Evolutionary conservation across 2,329 filamentous ascomycete genomes (phyloP).

Genomic region (Trichoderma sp.): DNA sequence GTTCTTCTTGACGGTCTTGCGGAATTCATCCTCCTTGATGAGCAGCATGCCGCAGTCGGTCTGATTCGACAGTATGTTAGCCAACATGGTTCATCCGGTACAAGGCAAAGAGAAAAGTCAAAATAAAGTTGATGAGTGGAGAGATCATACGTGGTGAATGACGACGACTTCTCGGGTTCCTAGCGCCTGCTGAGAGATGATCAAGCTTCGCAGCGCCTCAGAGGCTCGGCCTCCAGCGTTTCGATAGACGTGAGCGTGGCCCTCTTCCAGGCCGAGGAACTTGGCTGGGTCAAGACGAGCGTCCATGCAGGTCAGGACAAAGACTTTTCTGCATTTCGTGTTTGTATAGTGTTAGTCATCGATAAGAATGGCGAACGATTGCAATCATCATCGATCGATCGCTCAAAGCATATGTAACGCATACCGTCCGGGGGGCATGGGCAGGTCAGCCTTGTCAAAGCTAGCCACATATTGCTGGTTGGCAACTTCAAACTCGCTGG

Average conservation of each 20-base stretch:
- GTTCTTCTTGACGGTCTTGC: conserved; percentile 59
- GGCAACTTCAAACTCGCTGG: conserved; percentile 34
- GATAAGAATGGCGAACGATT: not conserved
- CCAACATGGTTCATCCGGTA: not conserved
- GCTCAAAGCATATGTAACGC: conserved; percentile 27
- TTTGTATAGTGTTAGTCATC: not conserved
- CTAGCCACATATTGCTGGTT: conserved; percentile 60
- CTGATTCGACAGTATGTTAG: conserved; percentile 28
- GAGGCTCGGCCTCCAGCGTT: conserved; percentile 69
- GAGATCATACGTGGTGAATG: conserved; percentile 60
- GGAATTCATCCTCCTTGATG: conserved; percentile 61
- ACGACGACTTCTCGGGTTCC: conserved; percentile 74
- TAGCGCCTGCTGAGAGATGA: conserved; percentile 78
- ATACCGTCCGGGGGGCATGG: conserved; percentile 63
- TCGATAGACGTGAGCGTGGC: conserved; percentile 77
- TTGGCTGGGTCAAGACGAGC: conserved; percentile 68
- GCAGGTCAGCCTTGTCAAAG: conserved; percentile 68
- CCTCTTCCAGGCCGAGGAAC: conserved; percentile 70
- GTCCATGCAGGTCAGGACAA: conserved; percentile 76
- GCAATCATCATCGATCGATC: too few species aligned
- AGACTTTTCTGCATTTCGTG: conserved; percentile 36
- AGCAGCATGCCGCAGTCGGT: conserved; percentile 63
- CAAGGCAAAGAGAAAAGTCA: not conserved
- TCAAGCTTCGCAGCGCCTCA: conserved; percentile 71
- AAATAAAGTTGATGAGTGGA: not conserved